Base-by-base conservation (phyloP, 2,329 filamentous ascomycete species). In the Fusarium buxicola region DNA sequence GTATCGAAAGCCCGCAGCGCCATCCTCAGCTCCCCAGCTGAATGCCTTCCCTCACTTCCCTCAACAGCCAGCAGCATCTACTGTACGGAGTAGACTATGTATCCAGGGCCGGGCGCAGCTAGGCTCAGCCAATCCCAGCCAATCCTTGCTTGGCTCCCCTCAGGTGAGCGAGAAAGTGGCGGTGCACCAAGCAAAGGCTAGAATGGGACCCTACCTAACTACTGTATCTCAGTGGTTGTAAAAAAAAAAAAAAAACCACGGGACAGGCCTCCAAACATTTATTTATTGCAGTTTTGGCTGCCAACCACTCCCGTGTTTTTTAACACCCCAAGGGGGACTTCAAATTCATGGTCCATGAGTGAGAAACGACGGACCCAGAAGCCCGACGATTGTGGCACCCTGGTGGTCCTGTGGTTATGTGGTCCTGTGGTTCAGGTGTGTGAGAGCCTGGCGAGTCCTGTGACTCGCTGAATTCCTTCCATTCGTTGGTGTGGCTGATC, bases 141-240 rank as follows among this genome's bases (percentile, higher is more conserved):
- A 65, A 65, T 56, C 63, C 62, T 48, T 59, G 62, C 53, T 58
- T 50, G 58, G 61, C 41, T 59, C 51, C 58, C 63, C 58, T 65
- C 63, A 66, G 63, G 63, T 65, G 63, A 66, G 59, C 54, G 49
- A 58, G 61, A 45, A 47, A 51, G 63, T 65, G 63, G 63, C 62
- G 62, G 63, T 65, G 63, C 63, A 49, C 36, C 49, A 46, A 27
- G 40, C 38, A 24, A 40, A 48, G 58, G 53, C 46, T 31, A 35
- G 24, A 50, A 56, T 46, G 35, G 43, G 45, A 40, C 50, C 57
- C 16, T n/a, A n/a, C n/a, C n/a, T n/a, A n/a, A n/a, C n/a, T n/a
- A n/a, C n/a, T n/a, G n/a, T n/a, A n/a, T n/a, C n/a, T n/a, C n/a
- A n/a, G n/a, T n/a, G n/a, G n/a, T n/a, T n/a, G n/a, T n/a, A n/a